Evolutionary conservation across 768 basidiomycete genomes (phyloP).

Genomic region (Leucocoprinus sp.): DNA sequence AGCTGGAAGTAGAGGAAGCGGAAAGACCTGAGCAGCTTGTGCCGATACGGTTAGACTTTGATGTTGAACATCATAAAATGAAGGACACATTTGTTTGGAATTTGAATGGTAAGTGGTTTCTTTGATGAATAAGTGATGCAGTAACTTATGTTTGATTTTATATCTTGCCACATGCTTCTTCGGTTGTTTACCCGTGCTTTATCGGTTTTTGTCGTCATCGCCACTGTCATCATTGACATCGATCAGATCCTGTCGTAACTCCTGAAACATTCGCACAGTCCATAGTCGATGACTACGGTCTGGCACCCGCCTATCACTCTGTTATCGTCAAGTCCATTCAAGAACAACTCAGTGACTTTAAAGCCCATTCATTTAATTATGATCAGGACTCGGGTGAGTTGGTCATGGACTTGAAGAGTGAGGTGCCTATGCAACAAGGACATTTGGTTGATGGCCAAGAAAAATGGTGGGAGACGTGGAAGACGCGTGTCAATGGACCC

Average conservation of each 20-base stretch:
- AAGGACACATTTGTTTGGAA: slow-evolving; percentile 99
- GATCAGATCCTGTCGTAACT: slow-evolving; percentile 76
- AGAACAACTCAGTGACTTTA: slow-evolving; percentile 79
- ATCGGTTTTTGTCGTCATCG: background rate
- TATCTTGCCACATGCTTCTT: background rate
- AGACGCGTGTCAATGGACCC: slow-evolving; percentile 37
- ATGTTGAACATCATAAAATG: slow-evolving; percentile 89
- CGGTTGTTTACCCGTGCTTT: background rate
- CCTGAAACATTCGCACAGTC: slow-evolving; percentile 88
- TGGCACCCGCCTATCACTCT: slow-evolving; percentile 55
- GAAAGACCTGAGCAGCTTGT: slow-evolving; percentile 75
- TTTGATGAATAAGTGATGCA: too few relatives aligned
- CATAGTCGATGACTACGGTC: slow-evolving; percentile 83
- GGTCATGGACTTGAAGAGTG: slow-evolving; percentile 11
- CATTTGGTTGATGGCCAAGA: slow-evolving; percentile 39
- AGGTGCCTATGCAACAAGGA: slow-evolving; percentile 23
- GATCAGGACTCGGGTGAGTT: slow-evolving; percentile 36
- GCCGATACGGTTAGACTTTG: slow-evolving; percentile 93
- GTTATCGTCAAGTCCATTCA: slow-evolving; percentile 78
- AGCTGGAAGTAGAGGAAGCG: slow-evolving; percentile 44
- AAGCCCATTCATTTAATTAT: slow-evolving; percentile 52
- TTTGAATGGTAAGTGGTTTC: slow-evolving; percentile 56
- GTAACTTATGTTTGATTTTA: too few relatives aligned
- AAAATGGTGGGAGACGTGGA: slow-evolving; percentile 70
- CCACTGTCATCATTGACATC: background rate